Conservation (phyloP, 2,329 filamentous ascomycete species). For the Pestalotiopsis sp. region DNA sequence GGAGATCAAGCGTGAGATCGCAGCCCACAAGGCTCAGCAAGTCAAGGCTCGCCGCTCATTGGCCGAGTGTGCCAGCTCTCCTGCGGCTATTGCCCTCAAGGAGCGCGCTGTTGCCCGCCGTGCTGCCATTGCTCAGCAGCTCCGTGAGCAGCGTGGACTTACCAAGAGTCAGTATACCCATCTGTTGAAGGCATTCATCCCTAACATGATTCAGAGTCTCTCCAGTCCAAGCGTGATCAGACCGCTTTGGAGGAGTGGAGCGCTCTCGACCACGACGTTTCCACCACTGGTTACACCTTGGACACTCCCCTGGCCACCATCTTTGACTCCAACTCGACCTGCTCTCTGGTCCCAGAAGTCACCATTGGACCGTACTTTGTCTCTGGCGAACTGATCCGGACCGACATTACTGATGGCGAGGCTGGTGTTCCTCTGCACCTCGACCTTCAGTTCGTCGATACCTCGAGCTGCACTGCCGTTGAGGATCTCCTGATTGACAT, state of each 20-base stretch:
- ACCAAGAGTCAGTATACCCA: constrained; percentile 19
- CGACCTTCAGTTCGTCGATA: constrained; percentile 40
- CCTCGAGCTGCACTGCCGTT: constrained; percentile 33
- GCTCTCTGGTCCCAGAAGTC: constrained; percentile 27
- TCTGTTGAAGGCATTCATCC: background rate
- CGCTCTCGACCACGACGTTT: constrained; percentile 23
- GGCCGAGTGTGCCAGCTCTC: constrained; percentile 33
- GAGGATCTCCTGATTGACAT: constrained; percentile 35
- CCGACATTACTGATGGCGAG: constrained; percentile 37
- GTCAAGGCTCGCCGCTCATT: constrained; percentile 36
- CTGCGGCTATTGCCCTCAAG: constrained; percentile 36
- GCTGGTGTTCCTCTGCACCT: constrained; percentile 37
- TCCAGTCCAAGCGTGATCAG: constrained; percentile 27
- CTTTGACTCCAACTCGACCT: constrained; percentile 28
- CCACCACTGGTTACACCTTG: constrained; percentile 31
- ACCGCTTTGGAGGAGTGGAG: constrained; percentile 26
- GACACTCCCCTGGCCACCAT: constrained; percentile 35
- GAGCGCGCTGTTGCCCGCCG: constrained; percentile 37
- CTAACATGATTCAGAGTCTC: constrained; percentile 17
- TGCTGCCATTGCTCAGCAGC: constrained; percentile 32
- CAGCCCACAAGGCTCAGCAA: constrained; percentile 32
- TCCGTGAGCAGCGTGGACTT: constrained; percentile 36
- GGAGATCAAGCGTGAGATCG: constrained; percentile 29
- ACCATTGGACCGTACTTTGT: constrained; percentile 34
- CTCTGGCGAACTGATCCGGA: constrained; percentile 35